phyloP scores from a whole-genome alignment of 139 green algal genomes.

The Astrephomene gubernaculifera region DNA sequence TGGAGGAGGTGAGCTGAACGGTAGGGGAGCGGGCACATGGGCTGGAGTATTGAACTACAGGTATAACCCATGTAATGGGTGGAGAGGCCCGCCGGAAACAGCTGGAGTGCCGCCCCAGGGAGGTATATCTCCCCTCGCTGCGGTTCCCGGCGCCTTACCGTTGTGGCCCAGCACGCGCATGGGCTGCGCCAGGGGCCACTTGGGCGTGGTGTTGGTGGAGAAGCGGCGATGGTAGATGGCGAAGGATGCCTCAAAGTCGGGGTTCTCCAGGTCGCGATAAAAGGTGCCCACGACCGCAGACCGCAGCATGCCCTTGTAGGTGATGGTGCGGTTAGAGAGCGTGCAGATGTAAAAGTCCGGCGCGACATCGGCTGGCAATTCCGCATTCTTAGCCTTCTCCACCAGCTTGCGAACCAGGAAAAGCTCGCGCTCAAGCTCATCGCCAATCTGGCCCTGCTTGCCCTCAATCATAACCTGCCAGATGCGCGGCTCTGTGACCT shows the following conservation, averaged over 20 bases:
- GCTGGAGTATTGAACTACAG: too few relatives aligned
- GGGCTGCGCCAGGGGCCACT: conserved; percentile 99
- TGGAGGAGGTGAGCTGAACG: too few relatives aligned
- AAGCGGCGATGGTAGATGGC: conserved; percentile 99
- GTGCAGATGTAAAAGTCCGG: conserved; percentile 94
- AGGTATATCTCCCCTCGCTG: background rate
- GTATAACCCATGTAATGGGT: too few relatives aligned
- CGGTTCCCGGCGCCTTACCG: conserved; percentile 64
- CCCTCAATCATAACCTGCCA: conserved; percentile 83
- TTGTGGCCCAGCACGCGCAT: conserved; percentile 99
- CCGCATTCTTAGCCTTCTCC: conserved; percentile 81
- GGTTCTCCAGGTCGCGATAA: conserved; percentile 93
- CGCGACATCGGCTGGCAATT: conserved; percentile 60
- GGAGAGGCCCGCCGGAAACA: too few relatives aligned
- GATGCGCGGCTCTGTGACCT: conserved; percentile 91
- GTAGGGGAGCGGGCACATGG: too few relatives aligned
- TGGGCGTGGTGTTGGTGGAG: conserved; percentile 99
- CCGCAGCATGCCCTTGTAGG: conserved; percentile 99
- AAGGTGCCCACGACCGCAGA: conserved; percentile 88
- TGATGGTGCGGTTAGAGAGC: conserved; percentile 90
- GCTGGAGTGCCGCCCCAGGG: too few relatives aligned
- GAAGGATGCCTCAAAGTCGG: conserved; percentile 87
- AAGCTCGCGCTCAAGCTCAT: conserved; percentile 95
- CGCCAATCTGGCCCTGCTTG: conserved; percentile 61
- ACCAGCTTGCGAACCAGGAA: conserved; percentile 95